Evolutionary conservation across 768 basidiomycete genomes (phyloP).

Genomic region (Leccinum rimulosum): DNA sequence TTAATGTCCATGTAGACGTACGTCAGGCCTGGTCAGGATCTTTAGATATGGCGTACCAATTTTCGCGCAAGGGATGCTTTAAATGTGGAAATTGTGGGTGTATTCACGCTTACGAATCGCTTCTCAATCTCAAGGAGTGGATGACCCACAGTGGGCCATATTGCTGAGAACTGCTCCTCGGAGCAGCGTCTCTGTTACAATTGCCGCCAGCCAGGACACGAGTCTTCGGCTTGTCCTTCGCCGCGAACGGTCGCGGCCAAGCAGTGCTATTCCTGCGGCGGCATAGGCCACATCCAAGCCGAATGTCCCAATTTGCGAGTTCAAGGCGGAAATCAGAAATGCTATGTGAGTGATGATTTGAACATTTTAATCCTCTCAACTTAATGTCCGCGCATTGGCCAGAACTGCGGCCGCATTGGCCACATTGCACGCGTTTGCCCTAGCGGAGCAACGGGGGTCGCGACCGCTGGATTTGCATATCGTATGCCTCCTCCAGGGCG

Average conservation of each 20-base stretch:
- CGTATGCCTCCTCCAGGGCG: conserved; percentile 76
- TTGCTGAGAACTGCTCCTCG: conserved; percentile 88
- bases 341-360: conserved; percentile 59
- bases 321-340: conserved; percentile 70
- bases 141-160: conserved; percentile 71
- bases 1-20: conserved; percentile 34
- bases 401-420: conserved; percentile 82
- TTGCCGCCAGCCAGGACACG: conserved; percentile 92
- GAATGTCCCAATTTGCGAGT: conserved; percentile 81
- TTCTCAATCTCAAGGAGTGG: conserved; percentile 13
- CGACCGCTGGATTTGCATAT: conserved; percentile 51
- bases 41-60: conserved; percentile 70
- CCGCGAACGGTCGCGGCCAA: conserved; percentile 81
- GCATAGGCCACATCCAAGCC: conserved; percentile 87
- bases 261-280: conserved; percentile 92
- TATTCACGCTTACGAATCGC: conserved; percentile 9
- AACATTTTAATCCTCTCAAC: neutral
- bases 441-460: conserved; percentile 39
- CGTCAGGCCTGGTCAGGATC: conserved; percentile 45
- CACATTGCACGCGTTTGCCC: conserved; percentile 81
- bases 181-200: conserved; percentile 92
- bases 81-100: conserved; percentile 90
- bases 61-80: conserved; percentile 86
- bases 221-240: conserved; percentile 83
- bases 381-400: conserved; percentile 6